phyloP scores from a whole-genome alignment of 2,329 filamentous ascomycete genomes.

The Rutstroemia sp. region DNA sequence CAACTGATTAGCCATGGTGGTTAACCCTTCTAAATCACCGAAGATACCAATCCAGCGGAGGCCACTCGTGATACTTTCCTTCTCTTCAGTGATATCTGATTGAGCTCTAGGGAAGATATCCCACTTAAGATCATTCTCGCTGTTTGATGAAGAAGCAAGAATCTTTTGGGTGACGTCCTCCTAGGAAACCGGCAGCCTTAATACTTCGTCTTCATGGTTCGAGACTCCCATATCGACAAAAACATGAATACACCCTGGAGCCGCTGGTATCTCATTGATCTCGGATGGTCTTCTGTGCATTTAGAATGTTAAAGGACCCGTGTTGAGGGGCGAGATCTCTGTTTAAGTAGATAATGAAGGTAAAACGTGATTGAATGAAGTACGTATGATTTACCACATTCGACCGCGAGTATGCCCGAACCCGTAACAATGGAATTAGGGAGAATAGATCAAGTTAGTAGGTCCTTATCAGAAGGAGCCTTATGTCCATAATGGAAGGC shows the following conservation, averaged over 20 bases:
- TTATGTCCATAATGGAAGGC: no score
- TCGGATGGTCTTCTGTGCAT: slow-evolving; percentile 77
- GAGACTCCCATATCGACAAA: slow-evolving; percentile 90
- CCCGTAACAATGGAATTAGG: no score
- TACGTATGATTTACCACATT: slow-evolving; percentile 42
- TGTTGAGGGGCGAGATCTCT: slow-evolving; percentile 62
- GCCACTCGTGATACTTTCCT: slow-evolving; percentile 61
- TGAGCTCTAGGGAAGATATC: slow-evolving; percentile 69
- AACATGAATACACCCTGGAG: slow-evolving; percentile 75
- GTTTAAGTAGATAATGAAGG: slow-evolving; percentile 90
- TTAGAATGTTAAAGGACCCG: slow-evolving; percentile 75
- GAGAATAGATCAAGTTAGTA: no score
- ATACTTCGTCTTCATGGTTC: slow-evolving; percentile 57
- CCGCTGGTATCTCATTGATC: slow-evolving; percentile 76
- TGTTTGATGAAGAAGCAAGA: slow-evolving; percentile 58
- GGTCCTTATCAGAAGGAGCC: no score
- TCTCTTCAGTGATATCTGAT: slow-evolving; percentile 59
- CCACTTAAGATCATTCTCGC: slow-evolving; percentile 61
- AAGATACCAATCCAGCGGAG: slow-evolving; percentile 65
- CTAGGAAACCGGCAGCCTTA: slow-evolving; percentile 65
- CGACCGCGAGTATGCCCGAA: no score
- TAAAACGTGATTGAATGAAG: slow-evolving; percentile 73
- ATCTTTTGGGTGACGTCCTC: slow-evolving; percentile 77
- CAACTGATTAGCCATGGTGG: slow-evolving; percentile 77
- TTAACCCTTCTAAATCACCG: slow-evolving; percentile 70